A percentile compares a stretch with the other conserved stretches of the same genome.
Conservation (phyloP, 2,329 filamentous ascomycete genomes). For the Albifimbria verrucaria region DNA sequence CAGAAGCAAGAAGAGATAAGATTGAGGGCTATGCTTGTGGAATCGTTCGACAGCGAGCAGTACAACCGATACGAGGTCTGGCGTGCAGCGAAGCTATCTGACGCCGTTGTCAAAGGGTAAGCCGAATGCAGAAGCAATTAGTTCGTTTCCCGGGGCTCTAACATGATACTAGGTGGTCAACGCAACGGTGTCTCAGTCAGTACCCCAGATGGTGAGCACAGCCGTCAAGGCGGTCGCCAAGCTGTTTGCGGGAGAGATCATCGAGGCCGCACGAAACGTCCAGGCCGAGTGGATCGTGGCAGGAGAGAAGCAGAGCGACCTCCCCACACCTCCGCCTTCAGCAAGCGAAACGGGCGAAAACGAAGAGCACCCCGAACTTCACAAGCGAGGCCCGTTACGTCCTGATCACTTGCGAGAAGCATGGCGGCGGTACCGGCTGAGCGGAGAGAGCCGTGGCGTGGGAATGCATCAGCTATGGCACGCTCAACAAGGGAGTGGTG, state of each 20-base stretch:
- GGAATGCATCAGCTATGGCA: conserved; percentile 61
- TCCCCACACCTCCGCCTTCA: conserved; percentile 40
- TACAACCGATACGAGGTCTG: conserved; percentile 68
- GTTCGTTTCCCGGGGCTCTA: no score
- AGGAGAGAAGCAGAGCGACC: conserved; percentile 55
- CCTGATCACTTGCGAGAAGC: conserved; percentile 76
- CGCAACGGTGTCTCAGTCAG: conserved; percentile 75
- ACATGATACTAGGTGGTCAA: conserved; percentile 55
- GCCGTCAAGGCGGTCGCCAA: conserved; percentile 76
- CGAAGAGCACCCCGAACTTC: conserved; percentile 26
- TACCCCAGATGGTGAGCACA: conserved; percentile 68
- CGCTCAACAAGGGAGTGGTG: conserved; percentile 55
- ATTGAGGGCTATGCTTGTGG: conserved; percentile 57
- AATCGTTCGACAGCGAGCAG: conserved; percentile 63
- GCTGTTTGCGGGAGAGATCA: conserved; percentile 72
- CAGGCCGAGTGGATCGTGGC: conserved; percentile 68
- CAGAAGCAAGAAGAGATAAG: conserved; percentile 62
- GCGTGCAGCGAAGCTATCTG: conserved; percentile 65
- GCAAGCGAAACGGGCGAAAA: conserved; percentile 26
- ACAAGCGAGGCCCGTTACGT: conserved; percentile 56
- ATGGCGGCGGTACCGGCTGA: conserved; percentile 62
- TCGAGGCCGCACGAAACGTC: conserved; percentile 67
- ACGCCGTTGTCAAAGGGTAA: conserved; percentile 66
- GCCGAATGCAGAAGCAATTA: no score
- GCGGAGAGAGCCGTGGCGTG: conserved; percentile 60